These are phyloP conservation scores for Scenedesmus sp. DNA, from an alignment of 163 green algal species.

Conservation along the genomic window DNA sequence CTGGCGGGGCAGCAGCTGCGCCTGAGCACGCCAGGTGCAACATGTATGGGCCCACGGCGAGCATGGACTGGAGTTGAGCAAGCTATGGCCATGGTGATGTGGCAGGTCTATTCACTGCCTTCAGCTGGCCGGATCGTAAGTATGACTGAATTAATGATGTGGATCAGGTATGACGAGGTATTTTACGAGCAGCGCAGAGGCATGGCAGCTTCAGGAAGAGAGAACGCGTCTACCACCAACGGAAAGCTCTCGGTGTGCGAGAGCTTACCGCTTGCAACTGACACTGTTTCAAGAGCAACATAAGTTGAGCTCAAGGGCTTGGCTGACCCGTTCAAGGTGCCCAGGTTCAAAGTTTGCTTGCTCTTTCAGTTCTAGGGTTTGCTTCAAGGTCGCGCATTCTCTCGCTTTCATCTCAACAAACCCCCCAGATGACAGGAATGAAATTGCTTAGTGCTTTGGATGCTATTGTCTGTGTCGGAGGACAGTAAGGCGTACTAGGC, in stretches of 20 bases:
- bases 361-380: neutral
- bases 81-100: conserved; percentile 9
- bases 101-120: conserved; percentile 9
- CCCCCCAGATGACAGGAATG: no score
- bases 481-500: neutral
- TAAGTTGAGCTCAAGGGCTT: neutral
- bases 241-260: neutral
- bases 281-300: neutral
- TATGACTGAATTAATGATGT: neutral
- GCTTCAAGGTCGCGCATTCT: neutral
- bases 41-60: neutral
- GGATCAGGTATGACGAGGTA: neutral
- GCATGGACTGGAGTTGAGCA: neutral
- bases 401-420: neutral
- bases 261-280: neutral
- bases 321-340: neutral
- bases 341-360: neutral
- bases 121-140: neutral
- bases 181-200: neutral
- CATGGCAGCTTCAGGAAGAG: neutral
- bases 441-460: neutral
- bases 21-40: neutral
- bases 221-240: neutral
- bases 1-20: neutral
- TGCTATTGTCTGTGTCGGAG: neutral